Conservation (phyloP, 2,329 filamentous ascomycete species). For the Curvularia sp. region DNA sequence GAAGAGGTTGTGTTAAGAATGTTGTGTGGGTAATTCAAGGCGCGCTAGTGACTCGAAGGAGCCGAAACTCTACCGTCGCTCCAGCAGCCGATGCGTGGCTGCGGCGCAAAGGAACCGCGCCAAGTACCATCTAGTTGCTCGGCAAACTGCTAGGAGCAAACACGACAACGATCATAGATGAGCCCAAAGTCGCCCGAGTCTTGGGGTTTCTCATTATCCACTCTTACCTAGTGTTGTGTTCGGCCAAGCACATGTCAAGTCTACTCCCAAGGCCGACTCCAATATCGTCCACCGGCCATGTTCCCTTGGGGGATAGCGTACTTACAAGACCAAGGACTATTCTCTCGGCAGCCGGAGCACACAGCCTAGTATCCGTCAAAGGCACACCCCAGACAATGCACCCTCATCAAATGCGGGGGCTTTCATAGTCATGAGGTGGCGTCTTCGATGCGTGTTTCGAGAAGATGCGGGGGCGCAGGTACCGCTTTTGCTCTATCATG, state of each 20-base stretch:
- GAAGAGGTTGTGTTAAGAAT: neutral
- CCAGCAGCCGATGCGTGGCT: slow-evolving; percentile 1
- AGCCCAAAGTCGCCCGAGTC: slow-evolving; percentile 13
- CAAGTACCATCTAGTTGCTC: slow-evolving; percentile 8
- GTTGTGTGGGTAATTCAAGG: neutral
- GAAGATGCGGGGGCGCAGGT: slow-evolving; percentile 25
- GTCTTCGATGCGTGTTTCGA: slow-evolving; percentile 22
- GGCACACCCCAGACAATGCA: slow-evolving; percentile 5
- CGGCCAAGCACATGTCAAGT: slow-evolving; percentile 16
- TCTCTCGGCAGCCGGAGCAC: slow-evolving; percentile 22
- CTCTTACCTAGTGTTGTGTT: slow-evolving; percentile 9
- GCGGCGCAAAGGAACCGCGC: slow-evolving; percentile 11
- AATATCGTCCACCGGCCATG: slow-evolving; percentile 18
- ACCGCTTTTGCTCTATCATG: slow-evolving; percentile 20
- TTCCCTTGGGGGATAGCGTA: slow-evolving; percentile 1
- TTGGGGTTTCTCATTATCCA: slow-evolving; percentile 10
- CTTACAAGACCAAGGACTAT: neutral
- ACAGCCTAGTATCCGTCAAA: slow-evolving; percentile 22
- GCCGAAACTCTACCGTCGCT: neutral
- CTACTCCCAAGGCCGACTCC: slow-evolving; percentile 17
- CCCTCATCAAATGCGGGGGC: slow-evolving; percentile 29
- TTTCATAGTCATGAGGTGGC: slow-evolving; percentile 8
- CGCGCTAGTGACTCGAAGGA: slow-evolving; percentile 5
- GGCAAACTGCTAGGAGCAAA: slow-evolving; percentile 3
- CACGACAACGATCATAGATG: slow-evolving; percentile 15